A percentile compares a stretch with the other conserved stretches of the same genome.
phyloP scores from a whole-genome alignment of 176 grass and related monocot genomes.

The Raddia distichophylla region DNA sequence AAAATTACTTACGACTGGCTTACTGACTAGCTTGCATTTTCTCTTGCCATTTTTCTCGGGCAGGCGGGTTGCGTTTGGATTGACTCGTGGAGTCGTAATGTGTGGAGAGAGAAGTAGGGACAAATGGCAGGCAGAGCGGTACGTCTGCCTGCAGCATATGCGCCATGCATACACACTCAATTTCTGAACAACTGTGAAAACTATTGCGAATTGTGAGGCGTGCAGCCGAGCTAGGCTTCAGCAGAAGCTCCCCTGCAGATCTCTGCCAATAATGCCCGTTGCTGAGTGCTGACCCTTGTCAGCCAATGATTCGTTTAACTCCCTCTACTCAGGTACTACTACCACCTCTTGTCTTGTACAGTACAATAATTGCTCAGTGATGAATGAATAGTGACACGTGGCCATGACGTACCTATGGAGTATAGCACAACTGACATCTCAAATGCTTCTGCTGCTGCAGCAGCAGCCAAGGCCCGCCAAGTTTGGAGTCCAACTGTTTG shows the following conservation, averaged over 20 bases:
- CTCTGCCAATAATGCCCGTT: neutral
- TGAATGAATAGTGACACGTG: neutral
- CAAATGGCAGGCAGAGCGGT: constrained; percentile 21
- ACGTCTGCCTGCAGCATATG: neutral
- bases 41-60: too few species aligned
- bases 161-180: neutral
- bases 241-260: neutral
- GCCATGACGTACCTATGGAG: neutral
- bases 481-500: neutral
- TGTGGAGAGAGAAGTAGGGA: neutral
- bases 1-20: too few species aligned
- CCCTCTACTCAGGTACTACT: neutral
- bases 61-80: too few species aligned
- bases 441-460: neutral
- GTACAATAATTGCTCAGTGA: neutral
- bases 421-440: neutral
- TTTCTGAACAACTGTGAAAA: neutral
- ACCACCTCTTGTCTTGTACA: too few species aligned
- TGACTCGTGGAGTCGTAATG: too few species aligned
- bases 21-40: too few species aligned
- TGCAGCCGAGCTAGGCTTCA: neutral
- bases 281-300: neutral
- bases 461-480: neutral
- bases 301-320: neutral
- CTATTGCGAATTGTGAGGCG: neutral